phyloP scores from a whole-genome alignment of 176 grass and related monocot genomes.

The Thalia dealbata region DNA sequence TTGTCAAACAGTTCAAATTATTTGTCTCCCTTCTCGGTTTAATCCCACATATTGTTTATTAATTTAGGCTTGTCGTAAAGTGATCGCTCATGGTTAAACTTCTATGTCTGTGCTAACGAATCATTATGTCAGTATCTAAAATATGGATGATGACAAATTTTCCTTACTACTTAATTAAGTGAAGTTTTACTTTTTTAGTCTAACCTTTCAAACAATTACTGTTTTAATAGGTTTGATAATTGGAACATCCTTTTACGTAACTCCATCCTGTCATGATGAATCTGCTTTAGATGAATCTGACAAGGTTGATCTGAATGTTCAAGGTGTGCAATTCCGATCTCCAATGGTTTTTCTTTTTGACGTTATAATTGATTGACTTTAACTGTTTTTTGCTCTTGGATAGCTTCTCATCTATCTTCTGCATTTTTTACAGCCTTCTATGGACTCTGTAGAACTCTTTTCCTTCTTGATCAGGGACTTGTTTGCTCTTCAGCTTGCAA shows the following conservation, averaged over 20 bases:
- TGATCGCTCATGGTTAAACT: background rate
- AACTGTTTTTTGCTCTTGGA: constrained; percentile 16
- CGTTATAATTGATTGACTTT: background rate
- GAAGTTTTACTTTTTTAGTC: too few species aligned
- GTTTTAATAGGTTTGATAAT: constrained; percentile 53
- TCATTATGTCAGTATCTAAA: background rate
- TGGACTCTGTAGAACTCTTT: constrained; percentile 63
- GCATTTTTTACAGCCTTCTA: constrained; percentile 61
- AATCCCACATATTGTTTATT: background rate
- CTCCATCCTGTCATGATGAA: constrained; percentile 65
- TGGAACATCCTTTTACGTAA: constrained; percentile 50
- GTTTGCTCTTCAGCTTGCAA: constrained; percentile 73
- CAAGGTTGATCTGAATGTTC: constrained; percentile 52
- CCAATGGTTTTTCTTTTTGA: too few species aligned
- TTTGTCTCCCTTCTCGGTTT: background rate
- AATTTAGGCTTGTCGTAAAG: background rate
- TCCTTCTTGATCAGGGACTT: constrained; percentile 70
- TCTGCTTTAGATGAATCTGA: constrained; percentile 36
- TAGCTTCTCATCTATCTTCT: constrained; percentile 16
- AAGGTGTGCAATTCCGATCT: constrained; percentile 28
- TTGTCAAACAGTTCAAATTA: background rate
- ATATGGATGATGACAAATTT: background rate
- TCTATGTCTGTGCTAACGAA: background rate
- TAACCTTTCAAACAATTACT: constrained; percentile 4
- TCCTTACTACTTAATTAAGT: background rate